These are phyloP conservation scores for Paradendryphiella salina DNA, from an alignment of 2,329 filamentous ascomycete genomes.

Conservation along the genomic window DNA sequence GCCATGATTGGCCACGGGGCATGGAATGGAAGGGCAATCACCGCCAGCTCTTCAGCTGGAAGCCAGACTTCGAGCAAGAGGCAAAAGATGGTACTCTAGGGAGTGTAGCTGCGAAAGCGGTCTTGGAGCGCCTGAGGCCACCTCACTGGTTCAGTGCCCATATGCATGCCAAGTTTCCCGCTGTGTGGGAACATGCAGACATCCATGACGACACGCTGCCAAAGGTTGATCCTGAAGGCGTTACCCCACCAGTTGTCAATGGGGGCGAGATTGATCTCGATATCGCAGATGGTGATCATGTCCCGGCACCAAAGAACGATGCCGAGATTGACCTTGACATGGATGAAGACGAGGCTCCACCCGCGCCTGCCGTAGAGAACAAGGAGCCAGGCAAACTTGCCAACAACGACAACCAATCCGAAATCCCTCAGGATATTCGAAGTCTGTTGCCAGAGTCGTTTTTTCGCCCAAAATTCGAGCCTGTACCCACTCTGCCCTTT, in stretches of 20 bases:
- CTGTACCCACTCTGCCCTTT: slow-evolving; percentile 54
- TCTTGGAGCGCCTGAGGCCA: slow-evolving; percentile 80
- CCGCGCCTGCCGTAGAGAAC: background rate
- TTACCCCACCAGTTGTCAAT: slow-evolving; percentile 51
- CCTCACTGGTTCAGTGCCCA: slow-evolving; percentile 89
- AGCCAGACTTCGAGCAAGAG: slow-evolving; percentile 75
- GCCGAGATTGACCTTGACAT: slow-evolving; percentile 49
- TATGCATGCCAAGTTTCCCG: slow-evolving; percentile 84
- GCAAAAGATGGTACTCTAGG: slow-evolving; percentile 75
- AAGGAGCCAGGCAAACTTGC: slow-evolving; percentile 14
- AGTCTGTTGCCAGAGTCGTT: slow-evolving; percentile 79
- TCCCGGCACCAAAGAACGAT: slow-evolving; percentile 32
- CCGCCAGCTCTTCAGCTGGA: slow-evolving; percentile 68
- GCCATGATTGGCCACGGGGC: slow-evolving; percentile 91
- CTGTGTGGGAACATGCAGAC: slow-evolving; percentile 57
- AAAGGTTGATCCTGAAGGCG: slow-evolving; percentile 18
- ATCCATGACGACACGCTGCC: slow-evolving; percentile 54
- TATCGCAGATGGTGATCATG: slow-evolving; percentile 55
- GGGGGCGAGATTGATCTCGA: slow-evolving; percentile 62
- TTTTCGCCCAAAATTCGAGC: slow-evolving; percentile 39
- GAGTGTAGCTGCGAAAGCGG: slow-evolving; percentile 74
- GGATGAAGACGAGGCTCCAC: slow-evolving; percentile 37
- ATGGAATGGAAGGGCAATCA: slow-evolving; percentile 79
- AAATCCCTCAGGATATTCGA: slow-evolving; percentile 66
- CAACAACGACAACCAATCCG: slow-evolving; percentile 12